Evolutionary conservation across 805 yeast species (phyloP), one percentile per base, ranked within the genome.

Genomic region (Cyberlindnera lachancei): DNA sequence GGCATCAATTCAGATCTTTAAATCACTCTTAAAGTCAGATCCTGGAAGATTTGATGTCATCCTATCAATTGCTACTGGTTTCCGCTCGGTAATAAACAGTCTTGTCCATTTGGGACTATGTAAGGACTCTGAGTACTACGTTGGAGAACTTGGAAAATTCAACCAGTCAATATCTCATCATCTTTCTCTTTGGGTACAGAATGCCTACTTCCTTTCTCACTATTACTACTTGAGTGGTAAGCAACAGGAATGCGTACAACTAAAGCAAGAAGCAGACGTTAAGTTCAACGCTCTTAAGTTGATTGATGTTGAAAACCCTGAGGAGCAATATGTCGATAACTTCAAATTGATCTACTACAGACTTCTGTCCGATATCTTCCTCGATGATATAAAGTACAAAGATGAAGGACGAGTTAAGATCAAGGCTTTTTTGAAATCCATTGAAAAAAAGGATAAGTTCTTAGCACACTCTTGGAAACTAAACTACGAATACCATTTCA

Each of bases 41-140:
- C 45, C 42, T 18, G 40, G 38, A 10, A 44, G 55, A 34, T 39
- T 51, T 3, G 52, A 50, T 17, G 50, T 71, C 3, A 50, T 67
- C 0, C 37, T 35, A 1, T 40, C 50, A 11, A 46, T 75, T 21
- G 45, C 63, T 10, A 44, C 51, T 5, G 42, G 70, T 3, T 73
- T 72, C 41, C 51, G 55, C 6, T 34, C 36, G 3, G 52, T 73
- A 17, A 54, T 75, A 15, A 50, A 59, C 4, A 45, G 60, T 1
- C 60, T 65, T 33, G 53, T 63, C 12, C 67, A 63, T 23, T 47
- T 73, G 23, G 87, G 88, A 0, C 46, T 76, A 3, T 57, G 75
- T 1, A 73, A 72, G 40, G 86, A 80, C 34, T 65, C 76, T 29
- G 64, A 67, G 3, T 75, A 64, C 46, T 79, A 68, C 52, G 41